Base-by-base conservation (phyloP, 2,329 filamentous ascomycete species). In the Penicillium sp. region DNA sequence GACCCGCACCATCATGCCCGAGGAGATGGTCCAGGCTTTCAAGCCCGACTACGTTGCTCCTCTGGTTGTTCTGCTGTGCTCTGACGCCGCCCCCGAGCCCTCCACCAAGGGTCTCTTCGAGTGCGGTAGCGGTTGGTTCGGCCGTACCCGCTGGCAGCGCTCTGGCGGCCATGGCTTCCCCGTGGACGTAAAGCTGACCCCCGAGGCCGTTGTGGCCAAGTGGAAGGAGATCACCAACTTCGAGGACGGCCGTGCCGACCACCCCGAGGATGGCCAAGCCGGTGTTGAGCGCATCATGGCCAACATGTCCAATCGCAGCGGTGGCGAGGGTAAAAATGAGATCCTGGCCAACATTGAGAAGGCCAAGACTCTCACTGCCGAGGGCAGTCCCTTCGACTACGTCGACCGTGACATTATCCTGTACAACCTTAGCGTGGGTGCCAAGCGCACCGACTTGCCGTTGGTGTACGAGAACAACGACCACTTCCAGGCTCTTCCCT, bases 21-120 rank as follows among this genome's bases (percentile, higher is more conserved):
- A 96, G 79, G 95, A 99, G 82, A 87, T 98, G 81, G 93, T 99
- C 18, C 93, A 98, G 82, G 94, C 95, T 47, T 96, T 99, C 85
- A 99, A 98, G 87, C 95, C 95, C 60, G 94, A 98, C 74, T 98
- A 96, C 79, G 93, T 99, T 76, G 95, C 95, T 54, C 95, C 95
- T 61, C 81, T 98, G 39, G 93, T 99, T 53, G 87, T 94, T 56
- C 87, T 93, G 44, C 89, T 99, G 58, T 91, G 87, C 75, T 89
- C 86, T 14, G 95, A 99, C 81, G 91, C 91, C 79, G 87, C 92
- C 54, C 94, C 95, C 31, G 85, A 90, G 72, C 87, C 90, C 67
- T 86, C 87, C 16, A 97, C 92, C 58, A 94, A 94, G 65, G 89
- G 89, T 54, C 85, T 99, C 50, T 99, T 92, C 79, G 95, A 99